phyloP scores from a whole-genome alignment of 2,329 filamentous ascomycete genomes.

The Tolypocladium nubicola region DNA sequence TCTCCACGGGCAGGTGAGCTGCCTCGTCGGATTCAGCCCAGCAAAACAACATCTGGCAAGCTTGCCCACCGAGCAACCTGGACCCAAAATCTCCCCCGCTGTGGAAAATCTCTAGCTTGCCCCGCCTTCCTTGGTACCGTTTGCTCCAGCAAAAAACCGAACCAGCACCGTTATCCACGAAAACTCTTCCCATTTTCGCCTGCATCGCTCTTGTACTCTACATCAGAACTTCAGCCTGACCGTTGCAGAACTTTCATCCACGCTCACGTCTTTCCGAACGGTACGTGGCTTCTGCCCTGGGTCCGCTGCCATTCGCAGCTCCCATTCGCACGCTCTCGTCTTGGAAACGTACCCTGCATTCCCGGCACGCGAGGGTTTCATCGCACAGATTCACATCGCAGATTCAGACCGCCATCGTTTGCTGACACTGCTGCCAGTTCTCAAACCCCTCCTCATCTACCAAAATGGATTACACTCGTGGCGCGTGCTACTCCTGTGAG shows the following conservation, averaged over 20 bases:
- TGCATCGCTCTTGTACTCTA: slow-evolving; percentile 4
- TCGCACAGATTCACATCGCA: slow-evolving; percentile 2
- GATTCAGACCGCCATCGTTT: not conserved
- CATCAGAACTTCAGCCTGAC: slow-evolving; percentile 6
- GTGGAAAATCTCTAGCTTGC: slow-evolving; percentile 1
- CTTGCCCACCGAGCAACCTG: not conserved
- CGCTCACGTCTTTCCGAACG: slow-evolving; percentile 9
- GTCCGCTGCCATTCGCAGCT: not conserved
- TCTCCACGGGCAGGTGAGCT: not conserved
- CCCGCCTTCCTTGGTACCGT: not conserved
- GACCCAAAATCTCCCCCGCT: not conserved
- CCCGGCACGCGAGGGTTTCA: not conserved
- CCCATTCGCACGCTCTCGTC: not conserved
- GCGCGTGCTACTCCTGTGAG: slow-evolving; percentile 44
- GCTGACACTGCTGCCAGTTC: not conserved
- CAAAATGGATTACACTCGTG: slow-evolving; percentile 33
- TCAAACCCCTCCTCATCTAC: not conserved
- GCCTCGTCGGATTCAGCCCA: not conserved
- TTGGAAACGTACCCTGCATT: not conserved
- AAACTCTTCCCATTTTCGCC: slow-evolving; percentile 15
- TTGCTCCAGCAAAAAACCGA: slow-evolving; percentile 4
- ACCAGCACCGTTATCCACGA: slow-evolving; percentile 10
- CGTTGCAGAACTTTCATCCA: slow-evolving; percentile 4
- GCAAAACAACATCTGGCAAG: not conserved
- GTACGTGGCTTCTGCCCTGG: not conserved